A percentile compares a stretch with the other conserved stretches of the same genome.
phyloP scores from a whole-genome alignment of 2,329 filamentous ascomycete species.

The Penicillium sp. region DNA sequence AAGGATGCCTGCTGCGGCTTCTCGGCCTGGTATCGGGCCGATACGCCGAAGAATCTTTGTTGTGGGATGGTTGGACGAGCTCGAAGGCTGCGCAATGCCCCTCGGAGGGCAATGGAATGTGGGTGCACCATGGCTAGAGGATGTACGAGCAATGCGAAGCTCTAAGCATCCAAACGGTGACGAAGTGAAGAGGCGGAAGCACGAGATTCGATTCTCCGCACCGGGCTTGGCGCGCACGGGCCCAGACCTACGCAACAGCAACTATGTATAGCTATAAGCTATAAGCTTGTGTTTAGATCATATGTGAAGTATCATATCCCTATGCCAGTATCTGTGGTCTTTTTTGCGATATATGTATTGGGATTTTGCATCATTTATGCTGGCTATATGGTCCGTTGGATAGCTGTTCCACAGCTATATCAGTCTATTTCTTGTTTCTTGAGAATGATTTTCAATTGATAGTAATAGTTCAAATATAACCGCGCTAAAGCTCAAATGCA shows the following conservation, averaged over 20 bases:
- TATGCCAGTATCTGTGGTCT: too few relatives aligned
- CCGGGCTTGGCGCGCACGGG: constrained; percentile 12
- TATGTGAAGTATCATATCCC: neutral
- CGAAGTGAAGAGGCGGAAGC: constrained; percentile 4
- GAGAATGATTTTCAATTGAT: too few relatives aligned
- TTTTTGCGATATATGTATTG: too few relatives aligned
- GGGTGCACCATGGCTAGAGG: constrained; percentile 21
- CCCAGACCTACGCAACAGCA: neutral
- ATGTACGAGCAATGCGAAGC: constrained; percentile 3
- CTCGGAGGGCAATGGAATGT: constrained; percentile 16
- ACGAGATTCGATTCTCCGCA: constrained; percentile 2
- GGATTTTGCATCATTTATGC: too few relatives aligned
- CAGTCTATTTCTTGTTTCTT: too few relatives aligned
- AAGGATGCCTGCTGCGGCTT: constrained; percentile 48
- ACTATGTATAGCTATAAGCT: neutral
- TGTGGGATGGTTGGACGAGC: constrained; percentile 12
- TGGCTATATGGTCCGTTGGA: too few relatives aligned
- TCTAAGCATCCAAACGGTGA: neutral
- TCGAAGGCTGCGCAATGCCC: constrained; percentile 17
- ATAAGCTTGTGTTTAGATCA: too few relatives aligned
- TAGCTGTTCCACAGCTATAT: too few relatives aligned
- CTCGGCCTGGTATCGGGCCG: constrained; percentile 21
- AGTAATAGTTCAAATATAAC: too few relatives aligned
- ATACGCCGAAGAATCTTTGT: constrained; percentile 23
- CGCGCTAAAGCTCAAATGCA: neutral